Evolutionary conservation across 306 rosid genomes (phyloP).

Genomic region (barrel medic (Medicago truncatula)): MtrunA17r5.0-ANR NC_053042.1:4744001-4744500

Average conservation of each 20-base stretch:
- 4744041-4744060: background rate
- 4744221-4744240: constrained; percentile 34
- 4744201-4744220: constrained; percentile 11
- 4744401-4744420: background rate
- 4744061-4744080: background rate
- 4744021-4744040: background rate
- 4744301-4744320: constrained; percentile 7
- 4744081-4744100: background rate
- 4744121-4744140: constrained; percentile 20
- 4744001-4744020: constrained; percentile 1
- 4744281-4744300: constrained; percentile 30
- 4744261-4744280: constrained; percentile 20
- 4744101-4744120: constrained; percentile 24
- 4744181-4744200: constrained; percentile 20
- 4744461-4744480: background rate
- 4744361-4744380: background rate
- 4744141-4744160: background rate
- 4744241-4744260: constrained; percentile 35
- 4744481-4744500: background rate
- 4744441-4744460: background rate
- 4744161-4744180: constrained; percentile 1
- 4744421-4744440: background rate
- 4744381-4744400: background rate
- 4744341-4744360: background rate
- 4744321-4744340: background rate